These are phyloP conservation scores for Chamaecrista fasciculata DNA, from an alignment of 306 rosid genomes.

Conservation along the genomic window DNA sequence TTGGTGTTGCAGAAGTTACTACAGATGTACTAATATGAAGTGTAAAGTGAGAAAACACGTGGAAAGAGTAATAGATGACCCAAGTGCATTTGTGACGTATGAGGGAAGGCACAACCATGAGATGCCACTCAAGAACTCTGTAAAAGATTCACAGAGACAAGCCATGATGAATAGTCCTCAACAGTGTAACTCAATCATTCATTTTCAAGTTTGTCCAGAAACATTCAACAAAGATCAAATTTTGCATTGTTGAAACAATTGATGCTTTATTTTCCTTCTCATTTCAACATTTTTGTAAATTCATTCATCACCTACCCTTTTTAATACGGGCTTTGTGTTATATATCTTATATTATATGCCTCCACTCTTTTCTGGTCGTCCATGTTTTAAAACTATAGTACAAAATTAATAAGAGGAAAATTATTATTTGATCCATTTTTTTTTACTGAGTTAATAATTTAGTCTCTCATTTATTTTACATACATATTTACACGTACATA, in stretches of 20 bases:
- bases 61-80: slow-evolving; percentile 58
- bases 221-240: no score
- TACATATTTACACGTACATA: no score
- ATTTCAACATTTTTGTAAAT: neutral
- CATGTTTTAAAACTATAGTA: no score
- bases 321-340: neutral
- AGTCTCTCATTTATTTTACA: no score
- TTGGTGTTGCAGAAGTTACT: slow-evolving; percentile 52
- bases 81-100: slow-evolving; percentile 51
- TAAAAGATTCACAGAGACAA: slow-evolving; percentile 30
- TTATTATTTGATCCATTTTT: no score
- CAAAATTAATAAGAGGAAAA: no score
- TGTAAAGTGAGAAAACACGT: slow-evolving; percentile 63
- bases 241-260: neutral
- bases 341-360: no score
- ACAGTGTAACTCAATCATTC: neutral
- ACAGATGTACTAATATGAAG: slow-evolving; percentile 56
- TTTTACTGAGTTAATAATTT: no score
- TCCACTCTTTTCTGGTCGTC: no score
- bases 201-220: neutral
- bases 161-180: slow-evolving; percentile 14
- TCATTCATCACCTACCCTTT: no score
- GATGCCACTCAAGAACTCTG: slow-evolving; percentile 42
- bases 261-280: neutral
- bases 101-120: slow-evolving; percentile 68